Evolutionary conservation across 2,329 filamentous ascomycete genomes (phyloP), one percentile per base, ranked within the genome.

Genomic region (Fusarium pininemorale): DNA sequence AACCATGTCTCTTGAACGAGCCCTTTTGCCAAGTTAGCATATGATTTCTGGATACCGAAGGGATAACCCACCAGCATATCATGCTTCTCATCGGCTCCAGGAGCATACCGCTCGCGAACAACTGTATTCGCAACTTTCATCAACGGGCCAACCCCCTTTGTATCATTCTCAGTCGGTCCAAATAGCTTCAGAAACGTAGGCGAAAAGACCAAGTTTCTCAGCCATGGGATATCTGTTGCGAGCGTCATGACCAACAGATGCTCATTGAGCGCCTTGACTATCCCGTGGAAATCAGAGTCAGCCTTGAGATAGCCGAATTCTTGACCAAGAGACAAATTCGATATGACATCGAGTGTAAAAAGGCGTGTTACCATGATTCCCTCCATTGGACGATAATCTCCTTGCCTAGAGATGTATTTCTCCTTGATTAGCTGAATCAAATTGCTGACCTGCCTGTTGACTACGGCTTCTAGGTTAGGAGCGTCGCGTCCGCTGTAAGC

Each of bases 191-290:
- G 42, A 26, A 42, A 64, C 1, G 16, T 10, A 1, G 35, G 54
- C 1, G 61, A 64, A 24, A 60, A 64, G 6, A 60, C 16, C 14
- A 64, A 13, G 6, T 24, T 47, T 15, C 61, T 42, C 5, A 64
- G 10, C 61, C 54, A 60, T 28, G 61, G 42, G 3, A 64, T 32
- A 7, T 64, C 61, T 6, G 61, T 64, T 11, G 61, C 44, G 5
- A 64, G 44, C 0, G 61, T 60, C 26, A 64, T 42, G 22, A 60
- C 2, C 10, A 48, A 3, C 1, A 64, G 1, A 30, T 64, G 61
- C 5, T 64, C 61, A 7, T 30, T 42, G 12, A 64, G 26, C 0
- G 61, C 55, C 3, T 60, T 41, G 26, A n/a, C 32, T 1, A 63
- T 35, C 7, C 55, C 54, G 16, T 63, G 54, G 4, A 63, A 50